Base-by-base conservation (phyloP, 106 monocot genomes). In the Dioscorea dumetorum region DNA sequence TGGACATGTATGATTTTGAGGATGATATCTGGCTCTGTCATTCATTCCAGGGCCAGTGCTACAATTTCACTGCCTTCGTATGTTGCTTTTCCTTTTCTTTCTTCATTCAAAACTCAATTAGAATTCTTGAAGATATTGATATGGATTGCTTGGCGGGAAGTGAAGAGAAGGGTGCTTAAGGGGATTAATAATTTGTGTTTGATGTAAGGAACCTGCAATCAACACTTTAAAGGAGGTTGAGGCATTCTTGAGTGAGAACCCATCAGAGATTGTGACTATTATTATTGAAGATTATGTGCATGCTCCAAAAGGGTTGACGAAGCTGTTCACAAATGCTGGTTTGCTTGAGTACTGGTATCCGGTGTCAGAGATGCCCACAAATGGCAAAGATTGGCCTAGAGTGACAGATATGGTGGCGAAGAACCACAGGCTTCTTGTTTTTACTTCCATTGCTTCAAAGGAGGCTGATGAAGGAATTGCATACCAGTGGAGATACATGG, bases 401-500 rank as follows among this genome's bases (percentile, higher is more conserved):
- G 86, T 99, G 21, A 81, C 82, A 0, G 85, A 92, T 24, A 99
- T 99, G 92, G 70, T 73, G 11, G 84, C 87, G 21, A 93, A 90
- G 66, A 90, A 99, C 73, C 80, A 77, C 23, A 72, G 99, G 32
- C 62, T 99, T 28, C 74, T 99, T 19, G 99, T 99, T 2, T 99
- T 99, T 74, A 90, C 89, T 56, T 93, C 90, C 16, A 70, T 71
- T 64, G 66, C 89, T 72, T 90, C 92, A 2, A 99, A 99, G 76
- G 99, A 99, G 71, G 89, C 89, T 22, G 92, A 80, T n/a, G 99
- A 99, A 72, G 99, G 99, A 24, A 99, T 99, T 79, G 93, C 99
- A 57, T 99, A 90, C 49, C 99, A 99, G 41, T 99, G 99, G 99
- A 79, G 77, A 59, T 83, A 92, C 73, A 77, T 93, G 74, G 66